Evolutionary conservation across 2,329 filamentous ascomycete genomes (phyloP), one percentile per base, ranked within the genome.

Genomic region (Talaromyces pinophilus): DNA sequence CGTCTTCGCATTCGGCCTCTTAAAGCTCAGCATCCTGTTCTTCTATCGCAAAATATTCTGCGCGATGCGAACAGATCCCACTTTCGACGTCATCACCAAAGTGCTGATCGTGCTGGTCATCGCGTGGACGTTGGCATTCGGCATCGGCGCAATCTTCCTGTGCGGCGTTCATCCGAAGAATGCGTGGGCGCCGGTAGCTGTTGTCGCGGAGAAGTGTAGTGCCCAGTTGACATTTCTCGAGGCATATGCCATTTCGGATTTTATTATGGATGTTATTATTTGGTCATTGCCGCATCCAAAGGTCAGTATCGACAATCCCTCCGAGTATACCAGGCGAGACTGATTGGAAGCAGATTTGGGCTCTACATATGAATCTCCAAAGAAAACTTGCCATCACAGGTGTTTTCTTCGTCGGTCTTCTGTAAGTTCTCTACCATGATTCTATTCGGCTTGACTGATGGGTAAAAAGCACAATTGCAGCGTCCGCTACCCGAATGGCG

Each of bases 141-240:
- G 48, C 13, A 52, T 52, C 22, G 48, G 22, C 48, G 48, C 48
- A 17, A 28, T 52, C 22, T 52, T 52, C 17, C 22, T 52, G 19
- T 52, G 54, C 30, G 54, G 54, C 7, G 25, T 11, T 10, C 54
- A 59, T 59, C 54, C 54, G 3, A 59, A 15, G 3, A 59, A 59
- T 30, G 54, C 54, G 5, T 59, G 54, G 54, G 54, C 54, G 54
- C 54, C 54, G 2, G 54, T 59, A 4, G 54, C 54, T 35, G 54
- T 59, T 6, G 54, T 59, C 10, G 54, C 30, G 17, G 54, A 59
- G 17, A 59, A 59, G 35, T 59, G 54, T 25, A 59, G 54, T n/a
- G 54, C 54, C 11, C 54, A 59, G 8, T n/a, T 59, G 30, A 35
- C 5, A 11, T 30, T 59, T 13, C 54, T 59, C 54, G 54, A 59